Evolutionary conservation across 371 early-diverging fungal genomes (phyloP).

Genomic region (Apophysomyces trapeziformis): DNA sequence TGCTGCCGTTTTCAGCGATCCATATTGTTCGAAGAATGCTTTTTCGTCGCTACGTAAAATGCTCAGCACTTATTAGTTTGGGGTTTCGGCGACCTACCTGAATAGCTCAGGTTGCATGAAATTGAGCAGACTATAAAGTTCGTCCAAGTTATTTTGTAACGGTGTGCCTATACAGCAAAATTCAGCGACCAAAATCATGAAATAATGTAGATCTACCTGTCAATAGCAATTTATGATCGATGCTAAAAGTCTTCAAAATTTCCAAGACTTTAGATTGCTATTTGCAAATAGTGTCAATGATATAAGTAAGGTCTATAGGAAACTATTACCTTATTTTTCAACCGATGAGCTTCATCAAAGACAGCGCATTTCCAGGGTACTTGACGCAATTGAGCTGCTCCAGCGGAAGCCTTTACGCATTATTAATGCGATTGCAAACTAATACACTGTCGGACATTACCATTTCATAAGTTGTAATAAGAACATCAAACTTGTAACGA

Average conservation of each 20-base stretch:
- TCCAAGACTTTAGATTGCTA: constrained; percentile 55
- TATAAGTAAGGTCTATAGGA: background rate
- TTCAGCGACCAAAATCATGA: background rate
- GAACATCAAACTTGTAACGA: constrained; percentile 79
- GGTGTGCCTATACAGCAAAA: constrained; percentile 62
- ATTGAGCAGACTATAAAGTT: constrained; percentile 91
- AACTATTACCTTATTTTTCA: constrained; percentile 79
- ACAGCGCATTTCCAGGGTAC: constrained; percentile 86
- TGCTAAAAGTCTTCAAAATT: constrained; percentile 44
- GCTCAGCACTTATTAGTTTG: background rate
- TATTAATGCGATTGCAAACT: constrained; percentile 6
- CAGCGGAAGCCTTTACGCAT: constrained; percentile 53
- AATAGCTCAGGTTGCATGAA: constrained; percentile 85
- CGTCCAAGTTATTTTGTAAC: constrained; percentile 91
- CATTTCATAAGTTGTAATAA: constrained; percentile 91
- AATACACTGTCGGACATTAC: constrained; percentile 31
- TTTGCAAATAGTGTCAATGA: background rate
- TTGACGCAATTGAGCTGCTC: constrained; percentile 72
- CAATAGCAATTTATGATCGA: constrained; percentile 52
- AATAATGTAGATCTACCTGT: constrained; percentile 27
- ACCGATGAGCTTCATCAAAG: constrained; percentile 96
- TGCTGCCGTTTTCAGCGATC: constrained; percentile 71
- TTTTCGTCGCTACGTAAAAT: constrained; percentile 58
- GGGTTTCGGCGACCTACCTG: constrained; percentile 18
- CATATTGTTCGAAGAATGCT: constrained; percentile 79